Evolutionary conservation across 805 yeast genomes (phyloP), one percentile per base, ranked within the genome.

Genomic region (Candida sphagnicola): DNA sequence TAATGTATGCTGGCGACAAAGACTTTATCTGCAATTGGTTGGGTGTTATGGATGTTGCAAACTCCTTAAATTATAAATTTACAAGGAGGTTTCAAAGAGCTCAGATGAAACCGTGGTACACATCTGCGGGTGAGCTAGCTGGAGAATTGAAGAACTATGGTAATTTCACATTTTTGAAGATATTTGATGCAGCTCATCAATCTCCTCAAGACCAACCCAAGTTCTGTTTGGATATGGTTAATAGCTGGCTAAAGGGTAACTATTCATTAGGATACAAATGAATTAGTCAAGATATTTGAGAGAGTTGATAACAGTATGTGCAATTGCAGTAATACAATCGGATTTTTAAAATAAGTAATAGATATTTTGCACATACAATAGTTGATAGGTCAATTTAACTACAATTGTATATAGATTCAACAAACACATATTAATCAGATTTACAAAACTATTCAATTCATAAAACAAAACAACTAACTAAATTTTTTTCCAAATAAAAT

Each of bases 401-500:
- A n/a, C n/a, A n/a, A n/a, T n/a, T n/a, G n/a, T n/a, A n/a, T n/a
- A n/a, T n/a, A n/a, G n/a, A 21, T 10, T 21, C 24, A 21, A 6
- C 24, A 21, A 6, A 21, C 24, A 21, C 24, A 21, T 21, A 10
- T n/a, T n/a, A n/a, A n/a, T n/a, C n/a, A n/a, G n/a, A n/a, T n/a
- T n/a, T n/a, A n/a, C n/a, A n/a, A n/a, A n/a, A n/a, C n/a, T n/a
- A n/a, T n/a, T n/a, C n/a, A n/a, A n/a, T n/a, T n/a, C n/a, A n/a
- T n/a, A n/a, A n/a, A n/a, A 6, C 10, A 6, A 21, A 21, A 21
- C 10, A 21, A 21, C 24, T 72, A 77, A 76, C 81, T 73, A 81
- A 87, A 89, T 76, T 88, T 87, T 87, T 89, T 88, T 74, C 97
- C 97, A 74, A 89, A 88, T 61, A 90, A 44, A 80, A 89, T 82